phyloP scores from a whole-genome alignment of 192 early-diverging fungal genomes.

The Chytriomyces confervae region DNA sequence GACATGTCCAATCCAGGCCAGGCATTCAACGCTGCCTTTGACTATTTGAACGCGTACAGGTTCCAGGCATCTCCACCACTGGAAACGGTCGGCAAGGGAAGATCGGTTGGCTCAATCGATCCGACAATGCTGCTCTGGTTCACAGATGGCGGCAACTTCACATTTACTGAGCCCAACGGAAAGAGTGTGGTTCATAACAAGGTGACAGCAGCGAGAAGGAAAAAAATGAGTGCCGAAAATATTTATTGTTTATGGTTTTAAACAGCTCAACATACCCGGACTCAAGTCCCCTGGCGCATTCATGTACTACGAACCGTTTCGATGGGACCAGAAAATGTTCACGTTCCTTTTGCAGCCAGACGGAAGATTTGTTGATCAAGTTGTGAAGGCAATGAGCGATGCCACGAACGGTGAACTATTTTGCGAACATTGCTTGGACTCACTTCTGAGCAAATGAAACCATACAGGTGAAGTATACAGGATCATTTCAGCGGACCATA shows the following conservation, averaged over 20 bases:
- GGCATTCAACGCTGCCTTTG: slow-evolving; percentile 70
- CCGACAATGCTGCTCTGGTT: slow-evolving; percentile 78
- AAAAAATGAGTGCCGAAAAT: background rate
- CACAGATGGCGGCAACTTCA: slow-evolving; percentile 72
- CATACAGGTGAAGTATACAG: slow-evolving; percentile 47
- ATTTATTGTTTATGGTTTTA: slow-evolving; percentile 23
- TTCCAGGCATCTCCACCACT: slow-evolving; percentile 52
- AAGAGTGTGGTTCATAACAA: slow-evolving; percentile 35
- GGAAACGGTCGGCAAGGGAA: slow-evolving; percentile 74
- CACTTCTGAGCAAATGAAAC: background rate
- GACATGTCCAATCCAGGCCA: slow-evolving; percentile 74
- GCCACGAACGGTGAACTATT: slow-evolving; percentile 71
- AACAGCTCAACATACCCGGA: slow-evolving; percentile 70
- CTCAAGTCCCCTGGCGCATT: slow-evolving; percentile 68
- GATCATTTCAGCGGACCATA: slow-evolving; percentile 53
- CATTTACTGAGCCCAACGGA: slow-evolving; percentile 27
- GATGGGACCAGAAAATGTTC: slow-evolving; percentile 81
- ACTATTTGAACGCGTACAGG: slow-evolving; percentile 71
- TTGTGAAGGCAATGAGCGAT: slow-evolving; percentile 68
- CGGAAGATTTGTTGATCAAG: slow-evolving; percentile 38
- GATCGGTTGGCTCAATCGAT: slow-evolving; percentile 70
- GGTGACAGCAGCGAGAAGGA: background rate
- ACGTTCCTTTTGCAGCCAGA: slow-evolving; percentile 68
- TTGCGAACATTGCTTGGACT: slow-evolving; percentile 44
- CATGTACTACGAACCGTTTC: slow-evolving; percentile 76